Conservation (phyloP, 78 protist species). For the Capsaspora owczarzaki region DNA sequence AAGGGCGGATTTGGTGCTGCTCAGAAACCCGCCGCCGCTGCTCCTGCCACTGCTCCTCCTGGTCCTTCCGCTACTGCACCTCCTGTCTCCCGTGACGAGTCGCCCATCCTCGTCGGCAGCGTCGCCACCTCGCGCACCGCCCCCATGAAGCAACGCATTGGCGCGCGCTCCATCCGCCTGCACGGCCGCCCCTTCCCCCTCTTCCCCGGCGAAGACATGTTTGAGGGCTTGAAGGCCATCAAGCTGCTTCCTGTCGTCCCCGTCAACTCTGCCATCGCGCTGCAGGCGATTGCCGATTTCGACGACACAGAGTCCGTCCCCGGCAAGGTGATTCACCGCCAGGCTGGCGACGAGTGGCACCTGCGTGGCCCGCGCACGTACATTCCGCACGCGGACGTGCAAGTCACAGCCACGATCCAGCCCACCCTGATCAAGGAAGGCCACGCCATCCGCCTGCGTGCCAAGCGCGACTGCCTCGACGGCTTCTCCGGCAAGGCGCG, state of each 20-base stretch:
- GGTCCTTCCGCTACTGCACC: too few species aligned
- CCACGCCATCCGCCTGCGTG: slow-evolving; percentile 70
- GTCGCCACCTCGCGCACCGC: too few species aligned
- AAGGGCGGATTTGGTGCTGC: slow-evolving; percentile 60
- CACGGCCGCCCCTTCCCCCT: slow-evolving; percentile 84
- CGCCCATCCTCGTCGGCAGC: too few species aligned
- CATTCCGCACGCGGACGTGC: slow-evolving; percentile 75
- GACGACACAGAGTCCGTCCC: slow-evolving; percentile 23
- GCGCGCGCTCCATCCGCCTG: too few species aligned
- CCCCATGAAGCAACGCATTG: too few species aligned
- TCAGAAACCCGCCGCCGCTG: slow-evolving; percentile 57
- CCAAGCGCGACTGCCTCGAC: slow-evolving; percentile 41
- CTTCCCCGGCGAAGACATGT: slow-evolving; percentile 78
- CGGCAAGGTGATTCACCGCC: slow-evolving; percentile 17
- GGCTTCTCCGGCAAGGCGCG: slow-evolving; percentile 24
- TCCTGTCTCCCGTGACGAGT: too few species aligned
- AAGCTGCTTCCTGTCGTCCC: too few species aligned
- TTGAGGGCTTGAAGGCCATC: too few species aligned
- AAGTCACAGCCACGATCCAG: slow-evolving; percentile 35
- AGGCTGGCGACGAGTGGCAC: slow-evolving; percentile 88
- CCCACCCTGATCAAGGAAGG: slow-evolving; percentile 51
- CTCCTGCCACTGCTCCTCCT: too few species aligned
- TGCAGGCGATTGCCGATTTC: too few species aligned
- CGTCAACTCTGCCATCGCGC: too few species aligned
- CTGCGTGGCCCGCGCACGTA: slow-evolving; percentile 77